Conservation (phyloP, 768 basidiomycete species). For the Mycena pura region DNA sequence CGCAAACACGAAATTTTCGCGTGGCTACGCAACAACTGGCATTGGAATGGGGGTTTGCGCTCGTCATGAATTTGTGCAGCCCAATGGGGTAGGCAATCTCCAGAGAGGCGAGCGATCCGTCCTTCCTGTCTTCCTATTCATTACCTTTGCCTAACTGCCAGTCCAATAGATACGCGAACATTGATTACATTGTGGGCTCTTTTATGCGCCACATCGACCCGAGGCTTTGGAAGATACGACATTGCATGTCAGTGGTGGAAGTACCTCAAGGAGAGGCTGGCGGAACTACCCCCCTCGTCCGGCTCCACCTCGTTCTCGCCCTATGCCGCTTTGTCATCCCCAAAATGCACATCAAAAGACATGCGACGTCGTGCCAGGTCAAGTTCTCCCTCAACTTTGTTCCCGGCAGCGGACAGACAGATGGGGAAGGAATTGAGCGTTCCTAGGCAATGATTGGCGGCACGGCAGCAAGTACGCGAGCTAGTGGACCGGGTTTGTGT, state of each 20-base stretch:
- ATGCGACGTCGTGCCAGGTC: slow-evolving; percentile 31
- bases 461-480: slow-evolving; percentile 33
- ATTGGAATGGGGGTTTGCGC: slow-evolving; percentile 30
- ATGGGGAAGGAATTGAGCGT: slow-evolving; percentile 15
- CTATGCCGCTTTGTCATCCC: slow-evolving; percentile 21
- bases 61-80: slow-evolving; percentile 29
- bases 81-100: slow-evolving; percentile 34
- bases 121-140: too few species aligned
- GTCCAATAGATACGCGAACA: slow-evolving; percentile 43
- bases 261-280: slow-evolving; percentile 29
- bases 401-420: slow-evolving; percentile 1
- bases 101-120: slow-evolving; percentile 38
- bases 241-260: slow-evolving; percentile 40
- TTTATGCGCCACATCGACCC: not conserved
- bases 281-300: slow-evolving; percentile 12
- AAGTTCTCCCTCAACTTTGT: slow-evolving; percentile 32
- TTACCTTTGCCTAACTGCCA: not conserved
- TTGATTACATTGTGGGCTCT: slow-evolving; percentile 35
- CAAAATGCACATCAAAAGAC: slow-evolving; percentile 26
- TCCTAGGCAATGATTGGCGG: slow-evolving; percentile 2
- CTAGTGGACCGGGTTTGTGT: slow-evolving; percentile 40
- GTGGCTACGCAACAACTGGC: slow-evolving; percentile 31
- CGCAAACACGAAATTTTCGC: slow-evolving; percentile 16
- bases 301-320: not conserved
- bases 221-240: slow-evolving; percentile 22